phyloP scores from a whole-genome alignment of 257 asterid genomes.

The Forsythia viridissima region DNA sequence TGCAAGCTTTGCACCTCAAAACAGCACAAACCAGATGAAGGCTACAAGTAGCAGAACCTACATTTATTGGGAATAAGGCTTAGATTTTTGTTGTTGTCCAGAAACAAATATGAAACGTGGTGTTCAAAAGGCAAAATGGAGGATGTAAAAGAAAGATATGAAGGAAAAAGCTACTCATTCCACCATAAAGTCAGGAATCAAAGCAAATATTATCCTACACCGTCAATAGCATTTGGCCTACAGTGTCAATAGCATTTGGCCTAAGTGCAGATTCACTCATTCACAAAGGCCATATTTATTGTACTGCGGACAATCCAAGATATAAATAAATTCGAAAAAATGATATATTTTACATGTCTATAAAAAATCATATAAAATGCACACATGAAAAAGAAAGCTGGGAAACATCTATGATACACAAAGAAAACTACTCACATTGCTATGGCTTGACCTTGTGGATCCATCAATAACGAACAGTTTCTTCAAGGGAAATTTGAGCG shows the following conservation, averaged over 20 bases:
- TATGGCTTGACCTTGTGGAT: conserved; percentile 97
- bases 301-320: background rate
- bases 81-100: background rate
- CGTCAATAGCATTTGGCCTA: background rate
- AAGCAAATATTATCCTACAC: background rate
- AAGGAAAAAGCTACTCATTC: background rate
- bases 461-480: conserved; percentile 97
- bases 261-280: background rate
- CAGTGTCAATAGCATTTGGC: background rate
- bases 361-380: conserved; percentile 6
- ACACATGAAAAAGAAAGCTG: background rate
- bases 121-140: background rate
- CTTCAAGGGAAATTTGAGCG: conserved; percentile 87
- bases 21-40: background rate
- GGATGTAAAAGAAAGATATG: background rate
- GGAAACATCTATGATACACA: background rate
- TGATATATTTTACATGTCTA: conserved; percentile 12
- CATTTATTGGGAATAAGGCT: background rate
- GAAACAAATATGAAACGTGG: background rate
- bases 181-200: background rate
- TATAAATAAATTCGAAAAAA: background rate
- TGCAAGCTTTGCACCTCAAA: background rate
- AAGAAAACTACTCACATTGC: conserved; percentile 71
- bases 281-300: background rate
- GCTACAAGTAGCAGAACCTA: background rate